Evolutionary conservation across 441 rosid species (phyloP).

Genomic region (Dalechampia spathulata): DNA sequence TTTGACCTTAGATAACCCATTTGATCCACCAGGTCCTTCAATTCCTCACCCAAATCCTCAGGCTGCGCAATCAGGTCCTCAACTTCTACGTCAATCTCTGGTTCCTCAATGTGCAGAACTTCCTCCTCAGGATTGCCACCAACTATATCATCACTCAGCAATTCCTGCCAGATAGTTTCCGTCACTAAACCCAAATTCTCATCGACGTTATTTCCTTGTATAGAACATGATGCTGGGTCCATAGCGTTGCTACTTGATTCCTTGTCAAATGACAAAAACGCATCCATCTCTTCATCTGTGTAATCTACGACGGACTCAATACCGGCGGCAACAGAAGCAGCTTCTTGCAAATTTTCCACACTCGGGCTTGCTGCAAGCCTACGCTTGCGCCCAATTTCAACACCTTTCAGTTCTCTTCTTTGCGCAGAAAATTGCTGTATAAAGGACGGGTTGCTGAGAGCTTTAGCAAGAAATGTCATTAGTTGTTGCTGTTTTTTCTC

Average conservation of each 20-base stretch:
- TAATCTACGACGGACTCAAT: conserved; percentile 13
- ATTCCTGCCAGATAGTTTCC: conserved; percentile 40
- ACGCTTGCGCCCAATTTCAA: conserved; percentile 46
- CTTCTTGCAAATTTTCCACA: conserved; percentile 37
- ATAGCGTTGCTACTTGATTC: conserved; percentile 31
- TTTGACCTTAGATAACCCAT: conserved; percentile 50
- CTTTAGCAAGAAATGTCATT: conserved; percentile 67
- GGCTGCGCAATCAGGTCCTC: conserved; percentile 40
- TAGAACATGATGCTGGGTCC: conserved; percentile 15
- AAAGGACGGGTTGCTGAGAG: conserved; percentile 47
- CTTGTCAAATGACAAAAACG: conserved; percentile 34
- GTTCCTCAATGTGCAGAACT: conserved; percentile 20
- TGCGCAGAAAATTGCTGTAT: conserved; percentile 38
- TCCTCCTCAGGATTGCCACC: conserved; percentile 25
- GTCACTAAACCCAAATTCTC: conserved; percentile 20
- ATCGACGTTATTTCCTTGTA: conserved; percentile 9
- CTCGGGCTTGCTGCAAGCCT: conserved; percentile 48
- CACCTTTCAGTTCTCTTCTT: conserved; percentile 28
- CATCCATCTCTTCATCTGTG: conserved; percentile 21
- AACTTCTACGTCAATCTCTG: conserved; percentile 39
- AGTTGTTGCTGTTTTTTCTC: conserved; percentile 72
- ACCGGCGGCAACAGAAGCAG: conserved; percentile 7
- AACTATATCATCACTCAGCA: conserved; percentile 32
- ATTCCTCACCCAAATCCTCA: conserved; percentile 36
- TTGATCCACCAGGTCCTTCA: conserved; percentile 56